A percentile compares a stretch with the other conserved stretches of the same genome.
These are phyloP conservation scores for Trypanosoma melophagium DNA, from an alignment of 208 protist genomes.

Conservation along the genomic window DNA sequence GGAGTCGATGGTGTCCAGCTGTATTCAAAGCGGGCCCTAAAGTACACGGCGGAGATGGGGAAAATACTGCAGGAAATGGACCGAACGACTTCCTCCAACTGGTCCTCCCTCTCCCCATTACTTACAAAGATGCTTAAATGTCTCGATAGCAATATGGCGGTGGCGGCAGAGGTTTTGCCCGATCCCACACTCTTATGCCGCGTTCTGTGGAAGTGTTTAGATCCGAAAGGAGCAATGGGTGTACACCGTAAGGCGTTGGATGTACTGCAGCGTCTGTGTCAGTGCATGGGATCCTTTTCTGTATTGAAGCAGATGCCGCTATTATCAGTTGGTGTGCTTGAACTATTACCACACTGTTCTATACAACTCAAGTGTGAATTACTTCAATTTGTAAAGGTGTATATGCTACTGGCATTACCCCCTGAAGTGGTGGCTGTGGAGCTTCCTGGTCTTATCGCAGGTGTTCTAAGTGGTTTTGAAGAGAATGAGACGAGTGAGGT, in stretches of 20 bases:
- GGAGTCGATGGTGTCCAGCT: neutral
- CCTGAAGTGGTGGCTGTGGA: constrained; percentile 26
- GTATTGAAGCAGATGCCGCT: constrained; percentile 31
- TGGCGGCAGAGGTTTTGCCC: constrained; percentile 34
- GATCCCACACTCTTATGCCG: constrained; percentile 41
- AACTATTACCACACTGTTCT: constrained; percentile 37
- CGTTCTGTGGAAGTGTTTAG: constrained; percentile 42
- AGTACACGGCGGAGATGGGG: constrained; percentile 12
- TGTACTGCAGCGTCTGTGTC: constrained; percentile 24
- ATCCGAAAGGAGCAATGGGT: constrained; percentile 48
- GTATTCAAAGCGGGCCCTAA: constrained; percentile 8
- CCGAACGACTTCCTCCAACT: constrained; percentile 24
- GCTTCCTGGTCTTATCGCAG: constrained; percentile 41
- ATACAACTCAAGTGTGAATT: constrained; percentile 41
- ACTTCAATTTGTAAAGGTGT: constrained; percentile 33
- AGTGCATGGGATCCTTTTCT: constrained; percentile 1
- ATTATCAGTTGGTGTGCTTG: constrained; percentile 31
- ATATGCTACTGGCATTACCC: constrained; percentile 34
- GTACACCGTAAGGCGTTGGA: constrained; percentile 78
- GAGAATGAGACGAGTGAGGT: constrained; percentile 55
- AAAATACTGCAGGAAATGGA: constrained; percentile 21
- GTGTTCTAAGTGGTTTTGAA: constrained; percentile 51
- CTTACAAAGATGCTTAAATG: constrained; percentile 19
- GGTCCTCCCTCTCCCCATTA: constrained; percentile 14
- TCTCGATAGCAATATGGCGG: constrained; percentile 29